Base-by-base conservation (phyloP, 768 basidiomycete genomes). In the Tricholomella constricta region DNA sequence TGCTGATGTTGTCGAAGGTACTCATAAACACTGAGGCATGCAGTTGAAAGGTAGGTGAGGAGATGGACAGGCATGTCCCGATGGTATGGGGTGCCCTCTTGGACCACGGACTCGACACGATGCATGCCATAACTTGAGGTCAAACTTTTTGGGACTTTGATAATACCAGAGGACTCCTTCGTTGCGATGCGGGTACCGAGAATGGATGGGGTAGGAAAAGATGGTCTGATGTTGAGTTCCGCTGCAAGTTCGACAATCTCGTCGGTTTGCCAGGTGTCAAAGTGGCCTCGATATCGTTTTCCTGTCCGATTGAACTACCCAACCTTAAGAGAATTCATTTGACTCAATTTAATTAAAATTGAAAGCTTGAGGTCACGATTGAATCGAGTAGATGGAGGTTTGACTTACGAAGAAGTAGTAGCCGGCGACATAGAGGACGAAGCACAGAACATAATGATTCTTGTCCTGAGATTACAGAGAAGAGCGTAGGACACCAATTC, bases 41-140 rank as follows among this genome's bases (percentile, higher is more conserved):
- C 7, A 15, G 37, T 49, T 2, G 26, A 49, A 4, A 49, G 37
- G 27, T 41, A 25, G 9, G 19, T 40, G 38, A 49, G 36, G 2
- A 49, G 27, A 49, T 49, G 38, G 14, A 49, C 48, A 2, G 38
- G 48, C 8, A 49, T 35, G 26, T 38, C 38, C 23, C 19, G 12
- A 32, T 49, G n/a, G n/a, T 49, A 40, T 38, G 48, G 47, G 4
- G 23, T 48, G 19, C 47, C 47, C 23, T 48, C 35, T 38, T 48
- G 47, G 9, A 19, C 8, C 25, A 20, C 31, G 9, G 32, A 17
- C 15, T 48, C 22, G n/a, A 48, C 22, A 1, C 22, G 47, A 19
- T 48, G 47, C 36, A 48, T 48, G 11, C 47, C 47, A 38, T 48
- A 48, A 20, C 4, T 38, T 6, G 14, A n/a, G 3, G 47, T 37